Evolutionary conservation across 768 basidiomycete genomes (phyloP).

Genomic region (Lactarius deliciosus): DNA sequence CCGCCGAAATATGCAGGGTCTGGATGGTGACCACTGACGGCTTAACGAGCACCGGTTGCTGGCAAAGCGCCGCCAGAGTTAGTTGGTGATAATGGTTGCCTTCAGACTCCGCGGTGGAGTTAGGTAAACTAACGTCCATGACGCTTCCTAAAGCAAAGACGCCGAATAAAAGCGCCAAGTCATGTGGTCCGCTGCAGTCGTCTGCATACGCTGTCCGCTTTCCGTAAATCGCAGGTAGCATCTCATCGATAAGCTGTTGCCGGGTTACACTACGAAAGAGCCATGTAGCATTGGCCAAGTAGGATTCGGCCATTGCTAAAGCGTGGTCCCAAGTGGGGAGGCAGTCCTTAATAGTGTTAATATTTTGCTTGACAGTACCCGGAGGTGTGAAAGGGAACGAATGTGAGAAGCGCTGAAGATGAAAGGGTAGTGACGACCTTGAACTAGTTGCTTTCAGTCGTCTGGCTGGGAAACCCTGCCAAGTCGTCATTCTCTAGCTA

Average conservation of each 20-base stretch:
- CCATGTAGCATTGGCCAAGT: slow-evolving; percentile 61
- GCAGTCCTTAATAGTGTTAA: slow-evolving; percentile 31
- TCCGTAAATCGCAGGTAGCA: slow-evolving; percentile 62
- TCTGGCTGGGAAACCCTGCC: slow-evolving; percentile 22
- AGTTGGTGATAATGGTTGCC: slow-evolving; percentile 67
- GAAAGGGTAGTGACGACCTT: slow-evolving; percentile 29
- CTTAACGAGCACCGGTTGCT: slow-evolving; percentile 69
- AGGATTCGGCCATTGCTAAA: slow-evolving; percentile 65
- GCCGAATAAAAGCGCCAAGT: slow-evolving; percentile 36
- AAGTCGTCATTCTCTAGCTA: slow-evolving; percentile 25
- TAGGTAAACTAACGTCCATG: slow-evolving; percentile 36
- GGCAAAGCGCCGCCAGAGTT: slow-evolving; percentile 57
- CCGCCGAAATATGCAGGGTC: slow-evolving; percentile 64
- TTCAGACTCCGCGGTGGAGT: slow-evolving; percentile 42
- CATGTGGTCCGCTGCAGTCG: slow-evolving; percentile 36
- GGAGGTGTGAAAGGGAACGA: slow-evolving; percentile 36
- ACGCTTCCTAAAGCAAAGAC: slow-evolving; percentile 37
- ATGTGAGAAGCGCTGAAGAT: slow-evolving; percentile 32
- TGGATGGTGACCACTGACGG: slow-evolving; percentile 72
- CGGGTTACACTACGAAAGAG: slow-evolving; percentile 61
- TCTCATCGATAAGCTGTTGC: slow-evolving; percentile 69
- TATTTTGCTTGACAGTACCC: slow-evolving; percentile 29
- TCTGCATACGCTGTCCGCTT: slow-evolving; percentile 29
- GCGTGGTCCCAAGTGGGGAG: slow-evolving; percentile 53
- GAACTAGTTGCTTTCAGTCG: slow-evolving; percentile 25